Conservation (phyloP, 1,284 basidiomycete genomes). For the Ceratobasidium sp. region DNA sequence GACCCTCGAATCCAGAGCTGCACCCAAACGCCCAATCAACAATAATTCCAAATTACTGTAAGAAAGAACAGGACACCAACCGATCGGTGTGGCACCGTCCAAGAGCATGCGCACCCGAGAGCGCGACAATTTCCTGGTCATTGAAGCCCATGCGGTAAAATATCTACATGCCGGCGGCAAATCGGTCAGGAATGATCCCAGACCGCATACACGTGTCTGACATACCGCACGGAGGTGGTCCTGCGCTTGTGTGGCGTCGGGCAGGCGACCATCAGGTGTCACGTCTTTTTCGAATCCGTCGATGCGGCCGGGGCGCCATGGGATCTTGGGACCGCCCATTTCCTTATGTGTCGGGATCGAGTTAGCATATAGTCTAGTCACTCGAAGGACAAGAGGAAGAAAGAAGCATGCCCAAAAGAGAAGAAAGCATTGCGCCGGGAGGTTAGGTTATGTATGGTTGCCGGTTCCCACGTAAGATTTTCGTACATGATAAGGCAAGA, state of each 20-base stretch:
- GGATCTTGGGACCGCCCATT: conserved; percentile 60
- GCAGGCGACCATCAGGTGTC: conserved; percentile 95
- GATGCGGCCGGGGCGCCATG: conserved; percentile 90
- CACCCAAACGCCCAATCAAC: conserved; percentile 37
- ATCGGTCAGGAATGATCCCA: background rate
- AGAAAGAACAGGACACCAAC: conserved; percentile 56
- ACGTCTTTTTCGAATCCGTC: conserved; percentile 82
- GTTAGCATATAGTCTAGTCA: conserved; percentile 7
- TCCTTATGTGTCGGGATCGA: conserved; percentile 52
- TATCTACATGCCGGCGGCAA: conserved; percentile 64
- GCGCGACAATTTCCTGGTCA: conserved; percentile 96
- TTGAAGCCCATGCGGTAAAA: conserved; percentile 85
- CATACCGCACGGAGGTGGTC: conserved; percentile 85
- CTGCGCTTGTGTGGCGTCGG: conserved; percentile 87
- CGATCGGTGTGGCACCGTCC: conserved; percentile 91
- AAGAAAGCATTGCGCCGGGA: conserved; percentile 30
- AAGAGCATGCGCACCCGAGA: conserved; percentile 94
- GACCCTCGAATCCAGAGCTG: conserved; percentile 89
- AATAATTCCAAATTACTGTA: conserved; percentile 17
- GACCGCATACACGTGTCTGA: conserved; percentile 44
- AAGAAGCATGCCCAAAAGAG: background rate
- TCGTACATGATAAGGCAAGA: background rate
- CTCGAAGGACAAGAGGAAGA: background rate
- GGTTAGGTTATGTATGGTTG: background rate
- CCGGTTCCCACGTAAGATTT: background rate